Evolutionary conservation across 1,284 basidiomycete species (phyloP).

Genomic region (Puccinia brachypodii): DNA sequence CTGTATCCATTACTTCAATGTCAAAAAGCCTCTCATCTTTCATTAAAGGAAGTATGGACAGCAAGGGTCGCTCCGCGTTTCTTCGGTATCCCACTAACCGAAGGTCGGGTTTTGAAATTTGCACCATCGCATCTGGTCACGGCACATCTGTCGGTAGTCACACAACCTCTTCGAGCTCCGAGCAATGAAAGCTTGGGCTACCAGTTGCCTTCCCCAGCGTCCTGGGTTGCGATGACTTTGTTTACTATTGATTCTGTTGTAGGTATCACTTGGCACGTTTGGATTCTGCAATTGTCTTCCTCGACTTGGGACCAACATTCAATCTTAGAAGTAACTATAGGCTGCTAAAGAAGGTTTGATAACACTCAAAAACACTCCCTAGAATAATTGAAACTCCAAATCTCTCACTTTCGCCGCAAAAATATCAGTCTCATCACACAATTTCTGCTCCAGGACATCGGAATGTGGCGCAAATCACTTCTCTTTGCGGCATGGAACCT

Average conservation of each 20-base stretch:
- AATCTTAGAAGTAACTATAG: too few relatives aligned
- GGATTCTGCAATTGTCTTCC: background rate
- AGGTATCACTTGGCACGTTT: background rate
- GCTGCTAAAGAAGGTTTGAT: too few relatives aligned
- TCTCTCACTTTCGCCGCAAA: background rate
- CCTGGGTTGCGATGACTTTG: background rate
- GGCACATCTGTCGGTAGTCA: background rate
- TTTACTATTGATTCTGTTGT: background rate
- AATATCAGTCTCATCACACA: background rate
- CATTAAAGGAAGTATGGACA: too few relatives aligned
- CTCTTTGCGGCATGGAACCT: background rate
- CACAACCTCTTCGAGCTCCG: background rate
- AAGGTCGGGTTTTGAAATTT: background rate
- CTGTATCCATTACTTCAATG: too few relatives aligned
- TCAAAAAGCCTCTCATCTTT: too few relatives aligned
- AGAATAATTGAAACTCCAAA: background rate
- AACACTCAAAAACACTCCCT: background rate
- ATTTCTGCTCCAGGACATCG: background rate
- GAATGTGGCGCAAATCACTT: background rate
- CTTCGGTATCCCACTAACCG: background rate
- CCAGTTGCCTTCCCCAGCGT: background rate
- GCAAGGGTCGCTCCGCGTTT: background rate
- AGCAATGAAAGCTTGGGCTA: background rate
- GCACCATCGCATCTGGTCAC: constrained; percentile 5
- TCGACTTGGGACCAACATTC: too few relatives aligned